phyloP scores from a whole-genome alignment of 495 filamentous ascomycete genomes.

The Penicillium subrubescens region DNA sequence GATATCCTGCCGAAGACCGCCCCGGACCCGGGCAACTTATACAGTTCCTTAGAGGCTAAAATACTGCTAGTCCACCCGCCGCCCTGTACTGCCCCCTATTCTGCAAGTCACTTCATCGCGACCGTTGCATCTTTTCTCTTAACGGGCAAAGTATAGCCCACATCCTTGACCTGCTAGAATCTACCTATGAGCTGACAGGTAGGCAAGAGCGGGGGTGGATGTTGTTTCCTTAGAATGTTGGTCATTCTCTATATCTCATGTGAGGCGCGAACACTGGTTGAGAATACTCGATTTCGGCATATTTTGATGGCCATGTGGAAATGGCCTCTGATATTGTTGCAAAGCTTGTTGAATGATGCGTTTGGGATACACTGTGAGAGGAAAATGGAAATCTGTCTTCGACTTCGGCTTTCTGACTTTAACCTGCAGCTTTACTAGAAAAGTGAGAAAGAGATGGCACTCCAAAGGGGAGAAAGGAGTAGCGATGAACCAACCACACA shows the following conservation, averaged over 20 bases:
- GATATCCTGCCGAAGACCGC: no score
- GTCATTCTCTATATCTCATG: constrained; percentile 2
- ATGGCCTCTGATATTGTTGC: constrained; percentile 7
- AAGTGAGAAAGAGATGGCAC: no score
- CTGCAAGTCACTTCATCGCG: constrained; percentile 8
- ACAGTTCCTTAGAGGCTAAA: no score
- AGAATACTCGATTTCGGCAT: constrained; percentile 4
- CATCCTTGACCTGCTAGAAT: constrained; percentile 4
- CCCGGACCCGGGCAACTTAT: no score
- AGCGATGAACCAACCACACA: no score
- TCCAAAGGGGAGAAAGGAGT: no score
- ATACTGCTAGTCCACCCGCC: no score
- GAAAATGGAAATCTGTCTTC: no score
- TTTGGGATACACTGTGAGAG: no score
- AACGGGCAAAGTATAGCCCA: background rate
- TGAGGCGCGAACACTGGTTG: constrained; percentile 1
- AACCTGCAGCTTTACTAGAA: no score
- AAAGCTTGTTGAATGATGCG: constrained; percentile 1
- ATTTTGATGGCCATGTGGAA: background rate
- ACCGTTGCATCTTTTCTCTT: constrained; percentile 5
- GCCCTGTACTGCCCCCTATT: no score
- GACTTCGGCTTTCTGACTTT: no score
- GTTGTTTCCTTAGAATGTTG: background rate
- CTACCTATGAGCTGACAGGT: constrained; percentile 2
- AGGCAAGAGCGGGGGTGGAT: background rate